These are phyloP conservation scores for Chenopodium quinoa DNA, from an alignment of 148 eudicot species.

Conservation along the genomic window DNA sequence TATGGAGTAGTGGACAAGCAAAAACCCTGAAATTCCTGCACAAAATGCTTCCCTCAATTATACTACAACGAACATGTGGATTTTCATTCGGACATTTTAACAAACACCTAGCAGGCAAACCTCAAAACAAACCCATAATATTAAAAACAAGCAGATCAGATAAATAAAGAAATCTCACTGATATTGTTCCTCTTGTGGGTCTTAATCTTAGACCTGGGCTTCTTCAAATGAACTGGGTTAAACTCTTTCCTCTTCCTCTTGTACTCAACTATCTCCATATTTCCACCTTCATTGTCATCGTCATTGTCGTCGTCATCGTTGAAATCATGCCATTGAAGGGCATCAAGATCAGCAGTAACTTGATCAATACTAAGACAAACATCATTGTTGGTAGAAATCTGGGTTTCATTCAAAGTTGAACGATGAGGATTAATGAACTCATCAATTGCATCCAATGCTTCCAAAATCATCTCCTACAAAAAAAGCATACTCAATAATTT, in stretches of 20 bases:
- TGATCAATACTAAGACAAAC: neutral
- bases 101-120: neutral
- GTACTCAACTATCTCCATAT: neutral
- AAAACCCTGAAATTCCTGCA: neutral
- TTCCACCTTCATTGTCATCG: neutral
- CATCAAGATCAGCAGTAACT: constrained; percentile 23
- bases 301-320: too few species aligned
- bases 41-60: neutral
- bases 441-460: constrained; percentile 10
- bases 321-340: constrained; percentile 19
- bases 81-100: constrained; percentile 15
- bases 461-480: neutral
- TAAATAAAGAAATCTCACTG: constrained; percentile 8
- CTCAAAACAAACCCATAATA: neutral
- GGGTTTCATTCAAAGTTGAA: constrained; percentile 4
- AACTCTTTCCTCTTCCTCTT: constrained; percentile 16
- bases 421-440: neutral
- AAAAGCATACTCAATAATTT: too few species aligned
- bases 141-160: neutral
- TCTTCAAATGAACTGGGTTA: constrained; percentile 19
- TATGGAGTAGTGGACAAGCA: too few species aligned
- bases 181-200: constrained; percentile 20
- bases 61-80: neutral
- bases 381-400: neutral
- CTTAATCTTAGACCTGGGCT: constrained; percentile 23